phyloP scores from a whole-genome alignment of 2,329 filamentous ascomycete genomes.

The Aspergillus niger region DNA sequence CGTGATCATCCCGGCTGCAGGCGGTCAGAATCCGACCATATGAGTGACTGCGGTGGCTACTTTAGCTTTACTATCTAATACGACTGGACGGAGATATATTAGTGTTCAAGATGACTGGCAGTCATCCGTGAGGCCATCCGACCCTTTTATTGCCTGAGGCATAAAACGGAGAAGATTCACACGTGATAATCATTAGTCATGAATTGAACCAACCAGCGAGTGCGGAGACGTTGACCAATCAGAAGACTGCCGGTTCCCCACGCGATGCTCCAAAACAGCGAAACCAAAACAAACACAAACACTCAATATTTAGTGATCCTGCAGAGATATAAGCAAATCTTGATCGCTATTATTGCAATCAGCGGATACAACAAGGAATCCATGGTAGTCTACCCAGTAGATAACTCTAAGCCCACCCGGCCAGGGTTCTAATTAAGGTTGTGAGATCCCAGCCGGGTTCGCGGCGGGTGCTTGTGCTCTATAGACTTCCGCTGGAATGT shows the following conservation, averaged over 20 bases:
- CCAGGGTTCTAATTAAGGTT: background rate
- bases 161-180: background rate
- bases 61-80: background rate
- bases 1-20: background rate
- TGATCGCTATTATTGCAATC: no score
- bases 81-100: no score
- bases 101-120: no score
- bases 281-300: conserved; percentile 9
- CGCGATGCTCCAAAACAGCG: conserved; percentile 2
- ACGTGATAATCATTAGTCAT: background rate
- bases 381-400: background rate
- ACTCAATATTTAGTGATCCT: no score
- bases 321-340: no score
- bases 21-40: background rate
- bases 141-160: background rate
- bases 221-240: background rate
- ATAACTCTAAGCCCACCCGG: background rate
- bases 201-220: background rate
- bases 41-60: background rate
- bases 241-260: background rate
- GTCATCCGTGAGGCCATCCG: background rate
- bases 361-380: background rate
- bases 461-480: background rate
- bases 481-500: conserved; percentile 2
- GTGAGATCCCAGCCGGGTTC: background rate